These are phyloP conservation scores for Aegilops speltoides DNA, from an alignment of 176 grass and related monocot genomes.

Conservation along the genomic window DNA sequence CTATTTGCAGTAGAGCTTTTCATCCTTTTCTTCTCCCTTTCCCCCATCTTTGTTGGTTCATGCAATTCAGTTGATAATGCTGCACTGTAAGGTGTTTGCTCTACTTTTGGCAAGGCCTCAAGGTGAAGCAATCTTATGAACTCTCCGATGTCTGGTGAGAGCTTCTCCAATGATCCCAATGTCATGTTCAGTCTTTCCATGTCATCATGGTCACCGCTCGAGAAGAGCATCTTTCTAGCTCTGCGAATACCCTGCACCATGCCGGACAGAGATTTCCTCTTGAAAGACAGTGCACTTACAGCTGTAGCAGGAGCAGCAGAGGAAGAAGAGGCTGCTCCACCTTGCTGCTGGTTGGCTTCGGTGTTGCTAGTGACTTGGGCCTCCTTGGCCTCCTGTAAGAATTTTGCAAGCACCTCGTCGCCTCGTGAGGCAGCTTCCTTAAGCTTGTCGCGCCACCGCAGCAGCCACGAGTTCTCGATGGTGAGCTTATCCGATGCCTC, in stretches of 20 bases:
- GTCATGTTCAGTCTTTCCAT: neutral
- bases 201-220: neutral
- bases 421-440: neutral
- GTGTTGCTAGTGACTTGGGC: neutral
- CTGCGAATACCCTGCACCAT: neutral
- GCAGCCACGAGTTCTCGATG: neutral
- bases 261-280: neutral
- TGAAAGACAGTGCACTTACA: neutral
- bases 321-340: neutral
- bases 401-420: neutral
- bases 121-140: conserved; percentile 28
- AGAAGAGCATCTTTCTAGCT: neutral
- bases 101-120: neutral
- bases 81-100: too few relatives aligned
- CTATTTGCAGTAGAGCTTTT: neutral
- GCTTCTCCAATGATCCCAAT: neutral
- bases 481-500: neutral
- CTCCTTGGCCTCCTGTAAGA: neutral
- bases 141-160: neutral
- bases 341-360: neutral
- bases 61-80: too few relatives aligned
- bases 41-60: too few relatives aligned
- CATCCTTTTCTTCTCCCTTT: neutral
- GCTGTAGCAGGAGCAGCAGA: neutral
- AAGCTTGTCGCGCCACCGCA: conserved; percentile 23